Base-by-base conservation (phyloP, 2,329 filamentous ascomycete genomes). In the Onygenales sp. region DNA sequence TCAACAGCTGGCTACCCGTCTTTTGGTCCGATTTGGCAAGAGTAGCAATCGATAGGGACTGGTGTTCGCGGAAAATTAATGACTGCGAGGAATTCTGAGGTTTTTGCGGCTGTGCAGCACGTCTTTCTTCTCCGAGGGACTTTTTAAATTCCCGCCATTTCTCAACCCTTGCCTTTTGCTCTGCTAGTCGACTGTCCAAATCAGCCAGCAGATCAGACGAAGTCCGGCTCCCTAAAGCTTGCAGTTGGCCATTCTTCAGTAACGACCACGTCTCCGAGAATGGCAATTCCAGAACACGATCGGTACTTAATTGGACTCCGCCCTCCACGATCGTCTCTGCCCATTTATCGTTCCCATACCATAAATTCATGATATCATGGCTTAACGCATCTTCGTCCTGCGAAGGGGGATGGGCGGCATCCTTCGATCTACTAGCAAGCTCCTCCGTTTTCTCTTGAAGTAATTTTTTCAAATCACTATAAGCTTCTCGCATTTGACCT, bases 321-420 rank as follows among this genome's bases (percentile, higher is more conserved):
- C 87, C 87, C 49, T 84, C 76, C 0, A 93, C 66, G 17, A 95
- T 71, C 2, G 81, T 76, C 47, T 88, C 79, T 61, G 88, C 78
- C 85, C 89, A 92, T 53, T 81, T 78, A 55, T 85, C 80, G 62
- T 85, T 82, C 2, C 88, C 90, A 11, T 87, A 76, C 90, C 90
- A 95, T 59, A 89, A 88, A 1, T 79, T 76, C 36, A 79, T 79
- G 61, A 85, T 2, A 79, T 76, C 42, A 79, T 80, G 60, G 84
- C 77, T 53, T 68, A 47, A 8, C 14, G 53, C 9, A 40, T 80
- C 72, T 0, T 67, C 59, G 44, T 71, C 74, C 3, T 70, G 65
- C 40, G 75, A 69, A 52, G 53, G 48, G 2, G 57, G 47, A 42
- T 42, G 58, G 52, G 54, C 60, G 14, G 42, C 46, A 10, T 62